phyloP scores from a whole-genome alignment of 1,284 basidiomycete genomes.

The Athelia sp. region DNA sequence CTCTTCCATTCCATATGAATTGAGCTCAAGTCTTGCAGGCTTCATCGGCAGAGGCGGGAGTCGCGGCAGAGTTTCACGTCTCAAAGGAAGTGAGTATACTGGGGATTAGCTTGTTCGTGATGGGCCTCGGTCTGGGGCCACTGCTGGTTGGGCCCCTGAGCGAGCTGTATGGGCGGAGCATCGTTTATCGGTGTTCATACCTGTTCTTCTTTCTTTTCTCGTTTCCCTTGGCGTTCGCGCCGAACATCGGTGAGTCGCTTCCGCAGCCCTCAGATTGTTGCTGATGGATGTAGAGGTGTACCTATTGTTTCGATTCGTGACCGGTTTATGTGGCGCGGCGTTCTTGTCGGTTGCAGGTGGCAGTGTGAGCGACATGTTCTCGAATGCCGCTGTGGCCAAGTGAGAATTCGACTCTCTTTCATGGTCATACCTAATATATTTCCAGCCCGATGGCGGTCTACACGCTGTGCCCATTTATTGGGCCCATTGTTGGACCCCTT shows the following conservation, averaged over 20 bases:
- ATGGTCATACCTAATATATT: conserved; percentile 2
- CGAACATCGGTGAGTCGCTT: conserved; percentile 44
- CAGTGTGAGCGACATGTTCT: conserved; percentile 72
- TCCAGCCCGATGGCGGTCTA: conserved; percentile 70
- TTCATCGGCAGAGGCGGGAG: conserved; percentile 6
- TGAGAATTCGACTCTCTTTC: conserved; percentile 28
- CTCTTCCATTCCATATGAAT: not conserved
- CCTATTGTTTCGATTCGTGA: conserved; percentile 42
- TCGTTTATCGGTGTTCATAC: conserved; percentile 49
- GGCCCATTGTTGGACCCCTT: conserved; percentile 68
- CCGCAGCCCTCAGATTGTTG: too few relatives aligned
- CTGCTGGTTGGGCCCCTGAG: conserved; percentile 51
- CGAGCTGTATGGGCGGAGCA: conserved; percentile 53
- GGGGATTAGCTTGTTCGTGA: conserved; percentile 36
- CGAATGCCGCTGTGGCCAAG: conserved; percentile 60
- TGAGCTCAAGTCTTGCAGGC: conserved; percentile 4
- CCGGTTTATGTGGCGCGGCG: conserved; percentile 64
- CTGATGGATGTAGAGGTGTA: too few relatives aligned
- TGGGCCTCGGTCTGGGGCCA: conserved; percentile 39
- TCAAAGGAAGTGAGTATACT: conserved; percentile 36
- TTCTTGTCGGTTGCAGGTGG: conserved; percentile 83
- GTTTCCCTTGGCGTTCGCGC: conserved; percentile 66
- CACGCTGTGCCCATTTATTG: conserved; percentile 67
- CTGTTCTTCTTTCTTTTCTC: conserved; percentile 45
- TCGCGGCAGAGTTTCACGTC: conserved; percentile 31